Percentiles rank a stretch among this genome's conserved stretches.
Conservation (phyloP, 225 moss, liverwort and hornwort species). For the Straminergon stramineum region DNA sequence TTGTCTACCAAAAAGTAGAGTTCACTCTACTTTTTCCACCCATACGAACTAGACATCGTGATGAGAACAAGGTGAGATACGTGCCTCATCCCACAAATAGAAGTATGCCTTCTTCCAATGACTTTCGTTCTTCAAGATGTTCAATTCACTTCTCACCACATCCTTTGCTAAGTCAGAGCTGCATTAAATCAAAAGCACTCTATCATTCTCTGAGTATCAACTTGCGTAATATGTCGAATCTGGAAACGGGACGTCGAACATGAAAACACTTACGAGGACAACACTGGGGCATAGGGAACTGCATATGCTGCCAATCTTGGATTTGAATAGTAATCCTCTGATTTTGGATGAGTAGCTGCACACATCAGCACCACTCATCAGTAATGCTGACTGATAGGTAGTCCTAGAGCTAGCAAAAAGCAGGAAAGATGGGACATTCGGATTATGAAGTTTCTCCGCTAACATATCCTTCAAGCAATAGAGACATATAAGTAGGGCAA, state of each 20-base stretch:
- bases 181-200: constrained; percentile 13
- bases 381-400: not conserved
- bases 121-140: constrained; percentile 47
- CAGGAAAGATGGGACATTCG: not conserved
- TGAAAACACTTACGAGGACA: constrained; percentile 50
- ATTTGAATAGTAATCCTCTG: constrained; percentile 69
- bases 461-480: not conserved
- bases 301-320: constrained; percentile 84
- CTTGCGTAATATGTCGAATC: not conserved
- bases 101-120: constrained; percentile 92
- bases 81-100: constrained; percentile 91
- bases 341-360: constrained; percentile 73
- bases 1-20: not conserved
- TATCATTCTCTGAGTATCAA: not conserved
- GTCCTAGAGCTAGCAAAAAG: not conserved
- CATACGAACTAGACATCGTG: not conserved
- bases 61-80: constrained; percentile 1
- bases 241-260: not conserved
- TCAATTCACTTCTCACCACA: constrained; percentile 58
- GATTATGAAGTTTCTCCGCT: not conserved
- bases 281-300: constrained; percentile 68
- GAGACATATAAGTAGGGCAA: not conserved
- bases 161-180: constrained; percentile 70
- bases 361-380: not conserved
- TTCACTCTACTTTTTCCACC: not conserved